Conservation (phyloP, 257 asterid species). For the Petunia secreta region DNA sequence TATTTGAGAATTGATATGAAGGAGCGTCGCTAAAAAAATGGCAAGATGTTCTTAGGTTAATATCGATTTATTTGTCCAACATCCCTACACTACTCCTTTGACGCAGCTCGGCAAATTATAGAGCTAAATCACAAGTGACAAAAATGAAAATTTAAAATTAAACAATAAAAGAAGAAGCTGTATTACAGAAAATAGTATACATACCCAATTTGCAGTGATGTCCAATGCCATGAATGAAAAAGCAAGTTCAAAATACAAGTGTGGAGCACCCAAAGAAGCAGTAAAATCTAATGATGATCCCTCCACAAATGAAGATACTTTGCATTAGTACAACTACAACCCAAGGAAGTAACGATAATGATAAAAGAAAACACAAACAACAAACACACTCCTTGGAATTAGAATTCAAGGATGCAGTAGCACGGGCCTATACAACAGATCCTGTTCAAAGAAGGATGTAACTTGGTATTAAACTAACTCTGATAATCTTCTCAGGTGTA, state of each 20-base stretch:
- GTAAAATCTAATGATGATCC: not conserved
- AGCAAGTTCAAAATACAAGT: not conserved
- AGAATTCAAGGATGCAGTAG: not conserved
- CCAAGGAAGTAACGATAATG: not conserved
- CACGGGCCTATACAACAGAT: not conserved
- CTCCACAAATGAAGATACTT: not conserved
- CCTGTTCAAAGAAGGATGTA: not conserved
- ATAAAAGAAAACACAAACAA: not conserved
- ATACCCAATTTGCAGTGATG: too few relatives aligned
- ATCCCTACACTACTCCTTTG: too few relatives aligned
- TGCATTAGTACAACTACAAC: not conserved
- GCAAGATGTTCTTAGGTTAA: too few relatives aligned
- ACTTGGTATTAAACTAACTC: not conserved
- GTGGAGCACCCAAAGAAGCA: not conserved
- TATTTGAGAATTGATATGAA: too few relatives aligned
- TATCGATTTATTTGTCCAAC: too few relatives aligned
- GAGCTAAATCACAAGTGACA: too few relatives aligned
- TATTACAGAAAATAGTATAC: too few relatives aligned
- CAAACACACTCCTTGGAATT: not conserved
- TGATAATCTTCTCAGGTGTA: not conserved
- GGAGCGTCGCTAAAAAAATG: too few relatives aligned
- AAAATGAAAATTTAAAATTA: too few relatives aligned
- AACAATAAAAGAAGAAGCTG: too few relatives aligned
- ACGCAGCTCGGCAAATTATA: too few relatives aligned
- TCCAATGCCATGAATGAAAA: too few relatives aligned